Percentiles rank a stretch among this genome's conserved stretches.
Evolutionary conservation across 179 eudicot species (phyloP).

Genomic region (Patellifolia procumbens): DNA sequence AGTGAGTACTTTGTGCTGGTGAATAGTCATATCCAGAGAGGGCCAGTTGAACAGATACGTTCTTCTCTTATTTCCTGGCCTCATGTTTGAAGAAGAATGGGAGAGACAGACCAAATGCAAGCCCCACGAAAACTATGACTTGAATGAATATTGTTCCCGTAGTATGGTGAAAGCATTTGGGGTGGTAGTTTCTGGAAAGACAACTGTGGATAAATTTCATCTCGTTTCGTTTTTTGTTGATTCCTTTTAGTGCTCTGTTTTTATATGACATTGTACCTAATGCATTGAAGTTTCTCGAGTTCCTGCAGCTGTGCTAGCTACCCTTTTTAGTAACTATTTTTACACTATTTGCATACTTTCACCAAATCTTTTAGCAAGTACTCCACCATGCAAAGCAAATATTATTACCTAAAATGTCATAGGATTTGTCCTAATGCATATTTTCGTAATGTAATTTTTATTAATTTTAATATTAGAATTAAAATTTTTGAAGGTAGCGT

Average conservation of each 20-base stretch:
- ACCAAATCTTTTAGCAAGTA: not conserved
- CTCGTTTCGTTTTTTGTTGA: not conserved
- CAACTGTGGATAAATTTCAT: not conserved
- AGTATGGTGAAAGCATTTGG: not conserved
- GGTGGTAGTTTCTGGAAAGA: not conserved
- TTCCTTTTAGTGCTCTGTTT: not conserved
- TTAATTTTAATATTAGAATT: too few relatives aligned
- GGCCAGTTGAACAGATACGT: not conserved
- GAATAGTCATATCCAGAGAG: not conserved
- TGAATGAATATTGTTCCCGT: not conserved
- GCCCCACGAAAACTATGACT: not conserved
- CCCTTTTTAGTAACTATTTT: not conserved
- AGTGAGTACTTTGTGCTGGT: not conserved
- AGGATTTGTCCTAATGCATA: too few relatives aligned
- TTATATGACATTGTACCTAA: not conserved
- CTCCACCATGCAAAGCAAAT: too few relatives aligned
- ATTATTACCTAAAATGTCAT: too few relatives aligned
- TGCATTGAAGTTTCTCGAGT: not conserved
- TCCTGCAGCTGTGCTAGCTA: not conserved
- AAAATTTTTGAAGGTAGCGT: too few relatives aligned
- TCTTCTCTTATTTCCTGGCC: not conserved
- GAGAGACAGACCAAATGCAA: conserved; percentile 13
- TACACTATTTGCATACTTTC: too few relatives aligned
- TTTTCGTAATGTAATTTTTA: too few relatives aligned
- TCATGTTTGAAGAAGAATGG: conserved; percentile 12